Percentiles rank a stretch among this genome's conserved stretches.
Conservation (phyloP, 1,284 basidiomycete species). For the Apiotrichum domesticum region DNA sequence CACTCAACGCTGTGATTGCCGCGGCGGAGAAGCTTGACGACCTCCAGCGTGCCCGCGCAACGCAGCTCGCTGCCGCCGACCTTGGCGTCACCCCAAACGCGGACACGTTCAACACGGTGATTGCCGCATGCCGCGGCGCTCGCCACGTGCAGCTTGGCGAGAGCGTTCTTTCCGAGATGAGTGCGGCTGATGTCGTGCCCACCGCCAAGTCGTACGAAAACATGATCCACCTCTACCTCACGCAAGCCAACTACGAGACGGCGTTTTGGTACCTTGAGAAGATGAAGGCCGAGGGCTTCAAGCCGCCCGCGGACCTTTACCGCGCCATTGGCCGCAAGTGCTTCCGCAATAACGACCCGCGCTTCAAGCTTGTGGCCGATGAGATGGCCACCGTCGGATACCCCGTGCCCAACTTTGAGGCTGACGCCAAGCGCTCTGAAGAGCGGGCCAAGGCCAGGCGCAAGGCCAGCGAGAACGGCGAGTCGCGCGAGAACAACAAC, state of each 20-base stretch:
- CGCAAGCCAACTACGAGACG: slow-evolving; percentile 68
- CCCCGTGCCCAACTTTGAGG: slow-evolving; percentile 9
- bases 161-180: slow-evolving; percentile 36
- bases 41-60: slow-evolving; percentile 67
- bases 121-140: slow-evolving; percentile 56
- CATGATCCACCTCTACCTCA: slow-evolving; percentile 63
- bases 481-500: neutral
- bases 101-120: slow-evolving; percentile 64
- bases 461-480: neutral
- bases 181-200: slow-evolving; percentile 48
- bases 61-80: slow-evolving; percentile 60
- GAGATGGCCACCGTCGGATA: slow-evolving; percentile 61
- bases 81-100: slow-evolving; percentile 57
- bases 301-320: slow-evolving; percentile 59
- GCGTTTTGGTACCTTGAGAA: slow-evolving; percentile 82
- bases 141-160: slow-evolving; percentile 36
- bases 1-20: slow-evolving; percentile 61
- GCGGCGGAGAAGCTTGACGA: slow-evolving; percentile 61
- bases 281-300: slow-evolving; percentile 62
- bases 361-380: slow-evolving; percentile 61
- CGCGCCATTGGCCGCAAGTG: slow-evolving; percentile 59
- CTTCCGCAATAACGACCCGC: slow-evolving; percentile 54
- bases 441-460: neutral
- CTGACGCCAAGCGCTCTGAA: neutral
- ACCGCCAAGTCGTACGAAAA: slow-evolving; percentile 59